Conservation (phyloP, 257 asterid genomes). For the Solanum rostratum region DNA sequence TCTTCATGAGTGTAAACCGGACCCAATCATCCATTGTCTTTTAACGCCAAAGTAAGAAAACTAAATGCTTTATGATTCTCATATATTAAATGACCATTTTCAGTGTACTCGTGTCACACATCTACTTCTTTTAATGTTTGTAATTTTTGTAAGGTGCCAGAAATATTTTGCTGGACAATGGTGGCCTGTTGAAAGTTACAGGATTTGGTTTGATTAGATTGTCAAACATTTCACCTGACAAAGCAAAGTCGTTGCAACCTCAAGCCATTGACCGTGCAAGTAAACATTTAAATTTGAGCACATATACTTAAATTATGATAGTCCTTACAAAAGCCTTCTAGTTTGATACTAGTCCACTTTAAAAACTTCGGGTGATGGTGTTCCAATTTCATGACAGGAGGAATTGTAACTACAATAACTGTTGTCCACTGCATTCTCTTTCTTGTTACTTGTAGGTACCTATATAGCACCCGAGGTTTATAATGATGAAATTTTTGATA, state of each 20-base stretch:
- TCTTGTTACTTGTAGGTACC: conserved; percentile 31
- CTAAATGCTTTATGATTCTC: conserved; percentile 33
- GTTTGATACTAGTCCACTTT: not conserved
- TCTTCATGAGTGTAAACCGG: conserved; percentile 97
- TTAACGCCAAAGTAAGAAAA: conserved; percentile 95
- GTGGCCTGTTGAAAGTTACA: conserved; percentile 92
- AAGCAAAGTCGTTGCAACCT: conserved; percentile 65
- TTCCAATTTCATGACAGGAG: not conserved
- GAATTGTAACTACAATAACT: not conserved
- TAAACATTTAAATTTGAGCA: conserved; percentile 21
- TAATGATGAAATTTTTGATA: conserved; percentile 58
- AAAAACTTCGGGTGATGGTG: not conserved
- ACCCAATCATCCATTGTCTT: conserved; percentile 85
- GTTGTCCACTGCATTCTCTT: not conserved
- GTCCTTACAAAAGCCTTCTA: not conserved
- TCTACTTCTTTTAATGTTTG: conserved; percentile 41
- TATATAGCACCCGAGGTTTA: conserved; percentile 84
- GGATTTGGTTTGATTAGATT: conserved; percentile 75
- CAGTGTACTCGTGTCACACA: not conserved
- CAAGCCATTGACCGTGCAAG: conserved; percentile 69
- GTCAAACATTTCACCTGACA: conserved; percentile 59
- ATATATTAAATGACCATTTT: not conserved
- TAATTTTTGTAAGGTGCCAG: conserved; percentile 97
- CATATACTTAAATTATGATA: not conserved
- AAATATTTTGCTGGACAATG: conserved; percentile 97